These are phyloP conservation scores for Annona squamosa DNA, from an alignment of 164 flowering plant genomes.

Conservation along the genomic window DNA sequence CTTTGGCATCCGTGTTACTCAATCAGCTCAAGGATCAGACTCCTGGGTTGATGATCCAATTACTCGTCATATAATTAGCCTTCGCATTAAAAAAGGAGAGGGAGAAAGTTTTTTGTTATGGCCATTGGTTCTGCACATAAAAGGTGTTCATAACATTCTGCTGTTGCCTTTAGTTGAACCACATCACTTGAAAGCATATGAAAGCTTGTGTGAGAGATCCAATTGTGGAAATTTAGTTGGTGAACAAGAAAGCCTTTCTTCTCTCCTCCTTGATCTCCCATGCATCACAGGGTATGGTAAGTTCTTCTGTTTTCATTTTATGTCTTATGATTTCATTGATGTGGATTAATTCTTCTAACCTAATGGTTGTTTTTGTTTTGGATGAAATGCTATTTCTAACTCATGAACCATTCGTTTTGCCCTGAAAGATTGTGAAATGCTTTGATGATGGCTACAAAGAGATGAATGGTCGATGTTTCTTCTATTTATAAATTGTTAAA, in stretches of 20 bases:
- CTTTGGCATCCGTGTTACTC: constrained; percentile 64
- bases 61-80: constrained; percentile 78
- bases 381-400: too few species aligned
- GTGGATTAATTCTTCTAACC: background rate
- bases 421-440: too few species aligned
- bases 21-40: constrained; percentile 80
- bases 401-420: too few species aligned
- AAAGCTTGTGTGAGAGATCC: constrained; percentile 46
- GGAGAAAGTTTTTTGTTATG: constrained; percentile 45
- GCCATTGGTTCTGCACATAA: constrained; percentile 79
- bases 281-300: constrained; percentile 99
- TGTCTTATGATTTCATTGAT: background rate
- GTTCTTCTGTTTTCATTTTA: constrained; percentile 26
- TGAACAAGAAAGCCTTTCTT: constrained; percentile 64
- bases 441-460: background rate
- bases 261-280: constrained; percentile 82
- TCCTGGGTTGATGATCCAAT: constrained; percentile 99
- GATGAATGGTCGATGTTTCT: background rate
- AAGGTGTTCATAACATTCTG: constrained; percentile 57
- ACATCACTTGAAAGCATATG: constrained; percentile 53
- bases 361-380: too few species aligned
- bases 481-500: too few species aligned
- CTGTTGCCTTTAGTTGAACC: constrained; percentile 91
- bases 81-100: constrained; percentile 53
- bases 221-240: constrained; percentile 83